phyloP scores from a whole-genome alignment of 257 asterid species.

The Penstemon davidsonii region DNA sequence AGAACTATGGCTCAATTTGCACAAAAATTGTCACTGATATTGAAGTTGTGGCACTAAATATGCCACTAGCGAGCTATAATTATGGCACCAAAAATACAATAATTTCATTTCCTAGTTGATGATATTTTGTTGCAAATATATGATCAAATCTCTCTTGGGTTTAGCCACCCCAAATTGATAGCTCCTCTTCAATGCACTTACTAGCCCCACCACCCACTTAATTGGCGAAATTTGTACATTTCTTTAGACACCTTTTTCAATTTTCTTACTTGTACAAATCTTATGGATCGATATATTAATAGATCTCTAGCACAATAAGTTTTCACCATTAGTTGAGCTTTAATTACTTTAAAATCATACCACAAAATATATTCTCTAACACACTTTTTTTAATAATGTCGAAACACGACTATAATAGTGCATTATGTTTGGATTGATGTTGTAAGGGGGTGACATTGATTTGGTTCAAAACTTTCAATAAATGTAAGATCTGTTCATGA shows the following conservation, averaged over 20 bases:
- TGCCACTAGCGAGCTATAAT: too few species aligned
- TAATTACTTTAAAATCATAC: too few species aligned
- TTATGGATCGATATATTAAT: too few species aligned
- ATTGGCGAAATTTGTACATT: constrained; percentile 4
- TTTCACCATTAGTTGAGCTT: too few species aligned
- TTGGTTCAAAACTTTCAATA: constrained; percentile 33
- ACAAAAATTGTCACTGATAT: too few species aligned
- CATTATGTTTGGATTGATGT: constrained; percentile 22
- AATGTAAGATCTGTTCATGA: constrained; percentile 32
- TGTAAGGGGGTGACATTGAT: constrained; percentile 33
- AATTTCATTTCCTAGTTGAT: constrained; percentile 2
- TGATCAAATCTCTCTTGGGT: constrained; percentile 24
- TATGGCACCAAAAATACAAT: too few species aligned
- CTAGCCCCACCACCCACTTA: constrained; percentile 20
- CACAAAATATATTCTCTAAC: too few species aligned
- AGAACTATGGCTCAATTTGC: too few species aligned
- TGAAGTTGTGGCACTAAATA: too few species aligned
- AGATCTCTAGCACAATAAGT: too few species aligned
- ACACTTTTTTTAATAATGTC: not conserved
- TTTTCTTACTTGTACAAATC: too few species aligned
- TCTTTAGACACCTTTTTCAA: not conserved
- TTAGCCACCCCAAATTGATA: constrained; percentile 30
- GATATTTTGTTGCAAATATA: constrained; percentile 4
- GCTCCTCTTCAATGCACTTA: constrained; percentile 27
- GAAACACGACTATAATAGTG: not conserved